These are phyloP conservation scores for Camelina hispida DNA, from an alignment of 345 rosid species.

Conservation along the genomic window DNA sequence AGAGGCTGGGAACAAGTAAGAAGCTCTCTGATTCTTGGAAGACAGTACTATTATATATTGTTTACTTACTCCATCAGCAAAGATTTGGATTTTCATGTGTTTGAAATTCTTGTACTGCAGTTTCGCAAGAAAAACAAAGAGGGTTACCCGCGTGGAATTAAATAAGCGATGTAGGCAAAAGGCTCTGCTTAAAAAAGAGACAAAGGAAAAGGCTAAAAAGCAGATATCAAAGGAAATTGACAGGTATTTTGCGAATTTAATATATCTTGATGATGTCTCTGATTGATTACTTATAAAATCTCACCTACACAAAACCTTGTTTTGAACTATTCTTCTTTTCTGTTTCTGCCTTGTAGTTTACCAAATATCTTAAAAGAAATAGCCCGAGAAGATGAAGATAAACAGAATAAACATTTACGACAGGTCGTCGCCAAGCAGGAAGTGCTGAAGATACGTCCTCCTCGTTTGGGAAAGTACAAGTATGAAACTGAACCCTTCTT, in stretches of 20 bases:
- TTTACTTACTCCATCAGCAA: not conserved
- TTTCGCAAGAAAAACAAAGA: slow-evolving; percentile 51
- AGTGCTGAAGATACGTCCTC: slow-evolving; percentile 73
- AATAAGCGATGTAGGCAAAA: slow-evolving; percentile 78
- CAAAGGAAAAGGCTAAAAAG: slow-evolving; percentile 56
- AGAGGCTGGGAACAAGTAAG: slow-evolving; percentile 59
- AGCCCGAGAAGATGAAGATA: slow-evolving; percentile 79
- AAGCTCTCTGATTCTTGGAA: slow-evolving; percentile 6
- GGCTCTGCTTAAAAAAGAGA: slow-evolving; percentile 55
- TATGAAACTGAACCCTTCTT: slow-evolving; percentile 41
- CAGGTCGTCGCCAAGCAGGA: slow-evolving; percentile 70
- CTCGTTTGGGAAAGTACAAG: slow-evolving; percentile 97
- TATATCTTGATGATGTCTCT: not conserved
- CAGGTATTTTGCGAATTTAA: slow-evolving; percentile 48
- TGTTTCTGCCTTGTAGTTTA: slow-evolving; percentile 53
- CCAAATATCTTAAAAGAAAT: slow-evolving; percentile 77
- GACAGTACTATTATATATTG: not conserved
- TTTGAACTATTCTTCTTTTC: slow-evolving; percentile 26
- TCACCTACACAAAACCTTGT: not conserved
- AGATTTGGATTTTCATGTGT: slow-evolving; percentile 27
- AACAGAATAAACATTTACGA: slow-evolving; percentile 62
- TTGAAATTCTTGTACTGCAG: slow-evolving; percentile 45
- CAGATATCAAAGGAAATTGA: slow-evolving; percentile 71
- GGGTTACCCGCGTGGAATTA: slow-evolving; percentile 72
- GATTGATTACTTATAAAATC: not conserved